Conservation (phyloP, 148 eudicot genomes). For the Spergularia bocconei region DNA sequence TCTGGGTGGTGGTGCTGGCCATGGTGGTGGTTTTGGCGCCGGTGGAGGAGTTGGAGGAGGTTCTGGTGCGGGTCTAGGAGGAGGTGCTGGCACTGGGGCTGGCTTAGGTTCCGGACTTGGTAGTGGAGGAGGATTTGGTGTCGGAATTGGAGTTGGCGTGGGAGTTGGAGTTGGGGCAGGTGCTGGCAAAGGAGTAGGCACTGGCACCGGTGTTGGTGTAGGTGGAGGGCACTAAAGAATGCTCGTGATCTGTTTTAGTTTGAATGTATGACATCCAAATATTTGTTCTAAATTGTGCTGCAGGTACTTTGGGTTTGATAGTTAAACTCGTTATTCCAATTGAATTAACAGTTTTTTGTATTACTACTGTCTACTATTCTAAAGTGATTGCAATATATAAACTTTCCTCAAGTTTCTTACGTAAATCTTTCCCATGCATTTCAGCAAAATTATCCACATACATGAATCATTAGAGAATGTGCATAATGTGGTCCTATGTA, state of each 20-base stretch:
- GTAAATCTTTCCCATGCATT: background rate
- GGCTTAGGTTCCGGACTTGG: conserved; percentile 28
- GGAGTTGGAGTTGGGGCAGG: conserved; percentile 29
- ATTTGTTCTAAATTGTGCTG: background rate
- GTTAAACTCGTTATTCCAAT: background rate
- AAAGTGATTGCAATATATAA: background rate
- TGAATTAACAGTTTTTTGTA: background rate
- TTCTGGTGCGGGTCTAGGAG: conserved; percentile 24
- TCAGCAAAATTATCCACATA: background rate
- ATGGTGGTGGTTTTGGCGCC: conserved; percentile 26
- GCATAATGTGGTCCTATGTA: too few species aligned
- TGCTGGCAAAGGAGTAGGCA: conserved; percentile 27
- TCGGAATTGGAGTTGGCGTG: conserved; percentile 31
- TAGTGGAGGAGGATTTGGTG: conserved; percentile 28
- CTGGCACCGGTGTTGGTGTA: conserved; percentile 28
- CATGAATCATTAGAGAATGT: too few species aligned
- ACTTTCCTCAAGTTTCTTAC: background rate
- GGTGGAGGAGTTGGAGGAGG: conserved; percentile 28
- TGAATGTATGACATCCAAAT: background rate
- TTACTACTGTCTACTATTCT: background rate
- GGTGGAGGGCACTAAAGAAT: conserved; percentile 26
- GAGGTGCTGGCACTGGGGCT: conserved; percentile 23
- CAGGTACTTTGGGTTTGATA: background rate
- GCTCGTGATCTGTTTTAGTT: background rate
- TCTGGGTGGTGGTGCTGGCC: conserved; percentile 27